Conservation (phyloP, 768 basidiomycete species). For the Boletus patriciae region DNA sequence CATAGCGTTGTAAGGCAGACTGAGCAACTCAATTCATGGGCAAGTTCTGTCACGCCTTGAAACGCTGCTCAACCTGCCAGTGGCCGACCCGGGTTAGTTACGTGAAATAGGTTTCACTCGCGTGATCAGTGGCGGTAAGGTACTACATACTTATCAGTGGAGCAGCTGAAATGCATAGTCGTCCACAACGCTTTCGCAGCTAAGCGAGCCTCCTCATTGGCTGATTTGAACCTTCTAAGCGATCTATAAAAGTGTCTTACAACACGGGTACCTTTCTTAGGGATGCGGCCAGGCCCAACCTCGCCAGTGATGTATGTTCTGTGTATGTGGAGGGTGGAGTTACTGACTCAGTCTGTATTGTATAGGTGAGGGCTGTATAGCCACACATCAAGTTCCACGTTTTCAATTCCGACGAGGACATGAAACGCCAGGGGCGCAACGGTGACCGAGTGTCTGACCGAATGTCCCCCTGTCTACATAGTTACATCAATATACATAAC, state of each 20-base stretch:
- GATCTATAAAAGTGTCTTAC: no score
- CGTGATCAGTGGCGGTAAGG: slow-evolving; percentile 16
- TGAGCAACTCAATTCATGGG: neutral
- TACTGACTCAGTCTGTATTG: neutral
- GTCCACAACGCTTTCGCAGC: no score
- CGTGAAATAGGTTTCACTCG: slow-evolving; percentile 4
- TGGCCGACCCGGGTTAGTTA: slow-evolving; percentile 1
- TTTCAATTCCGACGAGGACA: slow-evolving; percentile 1
- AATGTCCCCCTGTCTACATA: neutral
- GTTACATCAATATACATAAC: slow-evolving; percentile 6
- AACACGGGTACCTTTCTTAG: no score
- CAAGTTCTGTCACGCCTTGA: neutral
- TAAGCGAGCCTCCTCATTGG: no score
- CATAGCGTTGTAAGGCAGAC: neutral
- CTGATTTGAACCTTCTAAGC: no score
- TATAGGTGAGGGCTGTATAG: neutral
- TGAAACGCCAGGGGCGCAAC: neutral
- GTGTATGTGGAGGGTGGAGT: neutral
- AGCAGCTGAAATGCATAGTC: no score
- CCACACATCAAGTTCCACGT: neutral
- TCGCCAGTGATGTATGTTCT: neutral
- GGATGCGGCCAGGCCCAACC: no score
- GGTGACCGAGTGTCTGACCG: neutral
- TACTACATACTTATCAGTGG: neutral
- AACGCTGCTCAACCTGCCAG: neutral